Evolutionary conservation across 208 protist species (phyloP), one percentile per base, ranked within the genome.

Genomic region (Leishmania gerbilli): DNA sequence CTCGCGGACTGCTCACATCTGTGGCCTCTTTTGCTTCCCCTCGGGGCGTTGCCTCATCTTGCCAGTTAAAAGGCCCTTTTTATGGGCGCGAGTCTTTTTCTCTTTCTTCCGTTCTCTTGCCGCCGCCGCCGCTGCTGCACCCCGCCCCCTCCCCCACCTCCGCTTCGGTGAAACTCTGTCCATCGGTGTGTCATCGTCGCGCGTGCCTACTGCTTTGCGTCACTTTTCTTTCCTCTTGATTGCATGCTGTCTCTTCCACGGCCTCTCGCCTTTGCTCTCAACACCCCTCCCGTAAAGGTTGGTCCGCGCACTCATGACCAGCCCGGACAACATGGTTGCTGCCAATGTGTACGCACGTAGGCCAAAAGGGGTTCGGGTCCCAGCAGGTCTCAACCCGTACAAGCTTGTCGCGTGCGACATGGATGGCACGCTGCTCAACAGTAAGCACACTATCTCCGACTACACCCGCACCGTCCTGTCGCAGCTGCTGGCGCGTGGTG

Each of bases 351-450:
- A 76, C 34, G 56, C 71, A 42, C 77, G 83, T 21, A 77, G 80
- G 79, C 79, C 67, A 27, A 80, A 78, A 37, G 65, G 80, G 4
- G 83, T 88, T 15, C 77, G 31, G 40, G 77, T 88, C 11, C 87
- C 21, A 27, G 15, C 55, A 0, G 79, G 74, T n/a, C 56, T 72
- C 13, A 84, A 83, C 49, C 81, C 67, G 13, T 86, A 85, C 71
- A 93, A 90, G 55, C 76, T 88, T 3, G 90, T 92, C 3, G 84
- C 92, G n/a, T 86, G 74, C 55, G 93, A 96, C 77, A 76, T 96
- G 40, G 93, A 96, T 76, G 93, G 93, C 19, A 96, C 93, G 6
- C 85, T 96, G 24, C 78, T 96, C 8, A 89, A 87, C 56, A 75
- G 55, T 19, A 31, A 91, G 0, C 84, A 90, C 74, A 65, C 31